phyloP scores from a whole-genome alignment of 2,329 filamentous ascomycete genomes.

The Penicillium digitatum region DNA sequence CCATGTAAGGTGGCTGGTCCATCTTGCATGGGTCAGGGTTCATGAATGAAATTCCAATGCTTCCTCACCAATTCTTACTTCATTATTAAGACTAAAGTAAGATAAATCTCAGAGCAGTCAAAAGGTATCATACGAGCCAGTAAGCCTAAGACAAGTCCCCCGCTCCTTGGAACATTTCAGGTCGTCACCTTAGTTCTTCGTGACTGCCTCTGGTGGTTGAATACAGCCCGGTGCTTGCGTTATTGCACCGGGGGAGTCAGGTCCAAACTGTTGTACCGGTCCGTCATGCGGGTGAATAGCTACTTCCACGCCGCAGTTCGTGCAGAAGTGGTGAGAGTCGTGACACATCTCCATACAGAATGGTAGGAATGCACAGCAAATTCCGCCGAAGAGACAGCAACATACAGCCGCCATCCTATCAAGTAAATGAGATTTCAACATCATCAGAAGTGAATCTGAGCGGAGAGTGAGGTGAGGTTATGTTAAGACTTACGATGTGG shows the following conservation, averaged over 20 bases:
- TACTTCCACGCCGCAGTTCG: constrained; percentile 2
- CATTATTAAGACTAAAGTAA: not conserved
- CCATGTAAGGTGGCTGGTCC: not conserved
- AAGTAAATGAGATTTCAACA: not conserved
- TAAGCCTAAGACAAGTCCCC: not conserved
- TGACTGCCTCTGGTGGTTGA: not conserved
- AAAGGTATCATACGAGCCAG: not conserved
- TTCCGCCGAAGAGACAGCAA: constrained; percentile 16
- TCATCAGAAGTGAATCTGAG: not conserved
- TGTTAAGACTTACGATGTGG: constrained; percentile 9
- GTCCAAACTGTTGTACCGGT: not conserved
- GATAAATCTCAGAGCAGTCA: not conserved
- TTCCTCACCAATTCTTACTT: not conserved
- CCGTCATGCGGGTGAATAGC: not conserved
- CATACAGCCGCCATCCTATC: constrained; percentile 10
- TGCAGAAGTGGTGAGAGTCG: constrained; percentile 15
- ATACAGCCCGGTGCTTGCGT: not conserved
- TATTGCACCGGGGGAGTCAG: not conserved
- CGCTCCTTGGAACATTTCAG: not conserved
- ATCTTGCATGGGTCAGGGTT: not conserved
- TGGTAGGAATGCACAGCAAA: constrained; percentile 14
- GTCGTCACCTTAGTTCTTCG: not conserved
- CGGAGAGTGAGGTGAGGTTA: not conserved
- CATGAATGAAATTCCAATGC: not conserved
- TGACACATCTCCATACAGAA: constrained; percentile 20